A percentile compares a stretch with the other conserved stretches of the same genome.
Conservation (phyloP, 73 alveolate genomes). For the Durusdinium trenchii region DNA sequence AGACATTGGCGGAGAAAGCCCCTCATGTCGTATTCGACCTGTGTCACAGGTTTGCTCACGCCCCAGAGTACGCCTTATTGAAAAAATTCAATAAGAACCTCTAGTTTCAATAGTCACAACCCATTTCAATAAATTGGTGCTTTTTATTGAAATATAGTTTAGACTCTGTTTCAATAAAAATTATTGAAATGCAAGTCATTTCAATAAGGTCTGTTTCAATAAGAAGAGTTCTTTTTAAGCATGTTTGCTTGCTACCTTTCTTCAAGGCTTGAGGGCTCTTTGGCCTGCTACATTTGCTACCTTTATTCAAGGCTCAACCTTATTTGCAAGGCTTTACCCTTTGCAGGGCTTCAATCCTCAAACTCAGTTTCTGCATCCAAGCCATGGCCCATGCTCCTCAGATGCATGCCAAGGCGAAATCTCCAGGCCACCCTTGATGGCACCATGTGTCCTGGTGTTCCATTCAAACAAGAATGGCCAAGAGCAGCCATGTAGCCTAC, state of each 20-base stretch:
- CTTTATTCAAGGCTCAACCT: not conserved
- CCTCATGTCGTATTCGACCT: no score
- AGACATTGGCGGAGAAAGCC: no score
- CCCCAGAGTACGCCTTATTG: conserved; percentile 15
- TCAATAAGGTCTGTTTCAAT: not conserved
- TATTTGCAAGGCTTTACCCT: not conserved
- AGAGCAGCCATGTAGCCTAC: conserved; percentile 9
- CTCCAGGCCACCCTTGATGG: not conserved
- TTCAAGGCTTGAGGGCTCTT: not conserved
- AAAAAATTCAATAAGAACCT: not conserved
- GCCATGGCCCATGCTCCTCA: not conserved
- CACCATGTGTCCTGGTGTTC: not conserved
- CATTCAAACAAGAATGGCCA: conserved; percentile 1
- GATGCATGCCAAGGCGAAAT: not conserved
- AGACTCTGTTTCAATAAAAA: not conserved
- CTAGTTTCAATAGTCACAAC: not conserved
- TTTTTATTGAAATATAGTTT: not conserved
- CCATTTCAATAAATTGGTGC: not conserved
- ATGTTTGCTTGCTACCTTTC: not conserved
- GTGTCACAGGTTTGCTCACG: no score
- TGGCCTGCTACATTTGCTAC: not conserved
- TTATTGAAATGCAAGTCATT: no score
- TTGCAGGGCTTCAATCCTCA: not conserved
- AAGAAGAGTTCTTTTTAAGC: not conserved
- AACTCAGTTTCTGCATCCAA: not conserved